Percentiles rank a stretch among this genome's conserved stretches.
Conservation (phyloP, 495 filamentous ascomycete species). For the Hypomontagnella monticulosa region DNA sequence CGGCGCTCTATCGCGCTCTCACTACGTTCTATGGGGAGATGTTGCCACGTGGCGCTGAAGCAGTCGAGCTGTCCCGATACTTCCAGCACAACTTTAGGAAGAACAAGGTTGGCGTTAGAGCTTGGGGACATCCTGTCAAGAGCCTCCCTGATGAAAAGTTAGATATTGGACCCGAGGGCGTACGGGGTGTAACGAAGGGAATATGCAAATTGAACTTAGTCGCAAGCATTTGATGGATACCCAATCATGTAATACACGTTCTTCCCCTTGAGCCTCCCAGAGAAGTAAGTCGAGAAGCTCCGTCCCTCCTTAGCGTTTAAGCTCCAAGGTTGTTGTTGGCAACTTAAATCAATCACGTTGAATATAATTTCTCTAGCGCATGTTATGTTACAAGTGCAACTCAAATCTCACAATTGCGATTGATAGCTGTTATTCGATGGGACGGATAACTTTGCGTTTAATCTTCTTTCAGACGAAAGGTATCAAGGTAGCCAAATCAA, state of each 20-base stretch:
- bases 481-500: no score
- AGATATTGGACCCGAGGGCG: slow-evolving; percentile 34
- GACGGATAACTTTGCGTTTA: no score
- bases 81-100: slow-evolving; percentile 35
- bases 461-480: no score
- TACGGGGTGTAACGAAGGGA: slow-evolving; percentile 30
- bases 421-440: no score
- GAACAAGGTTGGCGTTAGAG: slow-evolving; percentile 25
- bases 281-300: no score
- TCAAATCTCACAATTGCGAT: no score
- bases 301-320: no score
- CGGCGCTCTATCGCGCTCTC: slow-evolving; percentile 26
- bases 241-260: neutral
- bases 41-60: slow-evolving; percentile 34
- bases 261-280: neutral
- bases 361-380: no score
- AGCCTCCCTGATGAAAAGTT: slow-evolving; percentile 37
- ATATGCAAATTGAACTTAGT: slow-evolving; percentile 35
- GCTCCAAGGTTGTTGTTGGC: no score
- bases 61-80: slow-evolving; percentile 29
- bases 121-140: slow-evolving; percentile 34
- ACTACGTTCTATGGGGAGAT: slow-evolving; percentile 37
- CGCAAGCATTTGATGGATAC: slow-evolving; percentile 24
- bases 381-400: no score
- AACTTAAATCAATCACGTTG: no score